phyloP scores from a whole-genome alignment of 305 asterid genomes.

The Solanum hybrid region DNA sequence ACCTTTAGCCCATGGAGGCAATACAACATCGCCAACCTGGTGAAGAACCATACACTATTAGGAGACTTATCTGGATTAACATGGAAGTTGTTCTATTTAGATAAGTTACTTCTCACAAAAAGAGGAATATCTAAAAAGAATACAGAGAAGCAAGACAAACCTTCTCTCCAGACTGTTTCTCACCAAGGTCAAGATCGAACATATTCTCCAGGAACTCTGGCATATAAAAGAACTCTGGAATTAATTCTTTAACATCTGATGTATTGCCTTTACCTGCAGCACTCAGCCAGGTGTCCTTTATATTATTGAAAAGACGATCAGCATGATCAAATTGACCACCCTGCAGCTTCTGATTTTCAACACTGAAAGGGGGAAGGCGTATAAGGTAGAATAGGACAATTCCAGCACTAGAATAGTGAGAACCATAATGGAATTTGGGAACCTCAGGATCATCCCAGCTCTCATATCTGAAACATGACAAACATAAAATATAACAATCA shows the following conservation, averaged over 20 bases:
- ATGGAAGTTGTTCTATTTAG: not conserved
- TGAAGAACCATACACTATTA: slow-evolving; percentile 21
- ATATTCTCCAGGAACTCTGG: slow-evolving; percentile 91
- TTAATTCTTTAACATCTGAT: slow-evolving; percentile 95
- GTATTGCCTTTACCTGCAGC: slow-evolving; percentile 99
- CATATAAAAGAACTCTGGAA: slow-evolving; percentile 96
- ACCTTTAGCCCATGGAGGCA: slow-evolving; percentile 97
- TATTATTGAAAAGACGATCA: slow-evolving; percentile 94
- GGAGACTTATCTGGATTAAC: not conserved
- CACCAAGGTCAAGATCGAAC: slow-evolving; percentile 95
- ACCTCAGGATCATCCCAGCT: slow-evolving; percentile 99
- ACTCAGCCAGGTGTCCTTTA: slow-evolving; percentile 91
- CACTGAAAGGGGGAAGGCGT: slow-evolving; percentile 92
- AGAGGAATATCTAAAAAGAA: not conserved
- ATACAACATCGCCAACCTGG: slow-evolving; percentile 85
- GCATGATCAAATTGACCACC: slow-evolving; percentile 99
- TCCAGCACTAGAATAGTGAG: slow-evolving; percentile 99
- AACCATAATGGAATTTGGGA: slow-evolving; percentile 98
- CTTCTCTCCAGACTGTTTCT: slow-evolving; percentile 99
- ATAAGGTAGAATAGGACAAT: slow-evolving; percentile 95
- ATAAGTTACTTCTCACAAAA: not conserved
- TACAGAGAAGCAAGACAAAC: slow-evolving; percentile 30
- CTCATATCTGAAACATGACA: slow-evolving; percentile 50
- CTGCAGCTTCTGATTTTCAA: slow-evolving; percentile 91
- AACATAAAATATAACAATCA: not conserved